phyloP scores from a whole-genome alignment of 352 stramenopile species.

The Globisporangium irregulare region DNA sequence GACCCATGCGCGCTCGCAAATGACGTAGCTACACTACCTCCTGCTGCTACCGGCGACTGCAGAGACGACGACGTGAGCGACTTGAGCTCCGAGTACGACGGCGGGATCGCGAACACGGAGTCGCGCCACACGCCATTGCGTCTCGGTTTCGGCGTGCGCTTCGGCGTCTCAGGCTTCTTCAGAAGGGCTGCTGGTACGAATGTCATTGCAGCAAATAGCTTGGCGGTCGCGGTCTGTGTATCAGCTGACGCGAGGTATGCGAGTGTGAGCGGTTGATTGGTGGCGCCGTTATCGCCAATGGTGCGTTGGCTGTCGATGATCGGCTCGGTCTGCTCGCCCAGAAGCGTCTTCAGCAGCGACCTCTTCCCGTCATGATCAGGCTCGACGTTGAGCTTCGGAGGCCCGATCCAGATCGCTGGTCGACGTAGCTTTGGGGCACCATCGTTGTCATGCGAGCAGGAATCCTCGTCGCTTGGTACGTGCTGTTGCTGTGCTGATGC shows the following conservation, averaged over 20 bases:
- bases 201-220: slow-evolving; percentile 15
- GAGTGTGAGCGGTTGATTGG: not conserved
- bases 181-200: not conserved
- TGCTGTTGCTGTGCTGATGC: not conserved
- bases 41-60: not conserved
- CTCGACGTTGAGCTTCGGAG: slow-evolving; percentile 6
- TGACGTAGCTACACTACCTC: not conserved
- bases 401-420: slow-evolving; percentile 18
- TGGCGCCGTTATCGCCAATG: not conserved
- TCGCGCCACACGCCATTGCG: slow-evolving; percentile 14
- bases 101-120: slow-evolving; percentile 18
- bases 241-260: not conserved
- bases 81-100: slow-evolving; percentile 15
- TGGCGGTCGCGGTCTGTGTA: slow-evolving; percentile 1
- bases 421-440: slow-evolving; percentile 5
- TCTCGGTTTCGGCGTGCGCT: slow-evolving; percentile 2
- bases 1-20: not conserved
- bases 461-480: not conserved
- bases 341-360: slow-evolving; percentile 9
- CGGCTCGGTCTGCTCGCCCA: slow-evolving; percentile 8
- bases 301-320: not conserved
- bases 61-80: slow-evolving; percentile 5
- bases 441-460: not conserved
- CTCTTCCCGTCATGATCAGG: not conserved
- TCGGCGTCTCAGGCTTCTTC: slow-evolving; percentile 5